Evolutionary conservation across 1,139 yeast species (phyloP).

Genomic region (Eremothecium sinecaudum): DNA sequence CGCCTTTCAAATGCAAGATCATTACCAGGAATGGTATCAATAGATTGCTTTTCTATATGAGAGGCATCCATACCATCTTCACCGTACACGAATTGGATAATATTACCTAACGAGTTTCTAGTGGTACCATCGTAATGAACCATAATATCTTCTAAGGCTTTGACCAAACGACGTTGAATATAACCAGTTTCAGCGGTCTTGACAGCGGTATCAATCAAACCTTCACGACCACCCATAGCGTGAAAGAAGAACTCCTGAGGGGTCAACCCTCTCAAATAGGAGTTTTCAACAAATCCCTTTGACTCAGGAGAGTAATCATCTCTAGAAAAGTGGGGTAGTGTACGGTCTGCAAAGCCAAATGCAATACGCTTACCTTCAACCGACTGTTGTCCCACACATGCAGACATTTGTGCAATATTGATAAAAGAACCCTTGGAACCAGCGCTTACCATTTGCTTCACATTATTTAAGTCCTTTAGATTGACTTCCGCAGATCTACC

Average conservation of each 20-base stretch:
- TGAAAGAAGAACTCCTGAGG: constrained; percentile 99
- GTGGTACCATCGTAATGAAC: constrained; percentile 98
- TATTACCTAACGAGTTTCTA: constrained; percentile 92
- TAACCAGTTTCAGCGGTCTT: constrained; percentile 99
- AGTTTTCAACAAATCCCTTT: constrained; percentile 94
- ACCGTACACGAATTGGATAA: constrained; percentile 94
- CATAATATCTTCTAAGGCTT: constrained; percentile 97
- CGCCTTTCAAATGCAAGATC: constrained; percentile 73
- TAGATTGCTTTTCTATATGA: constrained; percentile 93
- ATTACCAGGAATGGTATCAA: constrained; percentile 93
- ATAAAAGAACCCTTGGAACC: constrained; percentile 99
- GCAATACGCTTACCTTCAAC: constrained; percentile 99
- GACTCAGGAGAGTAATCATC: constrained; percentile 98
- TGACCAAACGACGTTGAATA: constrained; percentile 96
- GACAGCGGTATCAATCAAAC: constrained; percentile 97
- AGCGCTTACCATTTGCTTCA: constrained; percentile 97
- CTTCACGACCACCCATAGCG: constrained; percentile 99
- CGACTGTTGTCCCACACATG: constrained; percentile 99
- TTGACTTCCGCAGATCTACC: constrained; percentile 98
- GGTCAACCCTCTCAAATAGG: constrained; percentile 92
- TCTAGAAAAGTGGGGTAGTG: constrained; percentile 94
- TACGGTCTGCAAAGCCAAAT: constrained; percentile 91
- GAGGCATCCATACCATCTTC: constrained; percentile 99
- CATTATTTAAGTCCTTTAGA: constrained; percentile 87
- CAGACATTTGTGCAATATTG: constrained; percentile 98